Conservation (phyloP, 2,329 filamentous ascomycete species). For the Aspergillus novofumigatus region DNA sequence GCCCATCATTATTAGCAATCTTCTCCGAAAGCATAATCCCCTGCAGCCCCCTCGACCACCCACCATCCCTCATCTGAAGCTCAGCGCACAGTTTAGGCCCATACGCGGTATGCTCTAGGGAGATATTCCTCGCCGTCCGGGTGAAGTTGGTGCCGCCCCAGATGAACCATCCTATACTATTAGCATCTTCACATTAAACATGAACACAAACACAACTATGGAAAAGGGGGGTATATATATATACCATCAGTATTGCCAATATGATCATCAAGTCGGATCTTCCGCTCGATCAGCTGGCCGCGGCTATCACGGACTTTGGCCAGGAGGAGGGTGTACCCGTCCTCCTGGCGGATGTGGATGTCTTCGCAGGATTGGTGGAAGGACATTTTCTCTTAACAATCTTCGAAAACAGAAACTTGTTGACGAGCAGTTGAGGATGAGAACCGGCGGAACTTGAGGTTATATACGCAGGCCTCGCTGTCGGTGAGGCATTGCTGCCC, state of each 20-base stretch:
- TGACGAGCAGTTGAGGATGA: not conserved
- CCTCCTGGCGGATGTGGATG: slow-evolving; percentile 10
- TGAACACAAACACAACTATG: not conserved
- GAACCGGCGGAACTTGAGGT: not conserved
- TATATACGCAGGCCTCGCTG: not conserved
- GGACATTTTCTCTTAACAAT: slow-evolving; percentile 5
- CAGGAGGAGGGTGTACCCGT: slow-evolving; percentile 10
- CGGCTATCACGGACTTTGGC: slow-evolving; percentile 5
- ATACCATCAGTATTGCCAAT: slow-evolving; percentile 17
- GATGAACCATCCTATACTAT: slow-evolving; percentile 15
- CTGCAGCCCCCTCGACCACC: slow-evolving; percentile 12
- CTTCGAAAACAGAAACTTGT: too few relatives aligned
- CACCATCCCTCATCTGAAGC: slow-evolving; percentile 9
- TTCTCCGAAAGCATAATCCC: slow-evolving; percentile 15
- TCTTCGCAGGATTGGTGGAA: slow-evolving; percentile 11
- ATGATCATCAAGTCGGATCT: slow-evolving; percentile 15
- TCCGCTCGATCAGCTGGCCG: slow-evolving; percentile 1
- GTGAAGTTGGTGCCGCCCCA: slow-evolving; percentile 19
- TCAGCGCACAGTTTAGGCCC: slow-evolving; percentile 17
- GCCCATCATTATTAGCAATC: slow-evolving; percentile 14
- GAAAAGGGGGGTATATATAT: not conserved
- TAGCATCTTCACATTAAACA: not conserved
- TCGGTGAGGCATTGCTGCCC: not conserved
- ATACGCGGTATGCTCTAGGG: slow-evolving; percentile 8
- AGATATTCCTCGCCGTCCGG: slow-evolving; percentile 10